These are phyloP conservation scores for Eutrema yunnanense DNA, from an alignment of 345 rosid genomes.

Conservation along the genomic window DNA sequence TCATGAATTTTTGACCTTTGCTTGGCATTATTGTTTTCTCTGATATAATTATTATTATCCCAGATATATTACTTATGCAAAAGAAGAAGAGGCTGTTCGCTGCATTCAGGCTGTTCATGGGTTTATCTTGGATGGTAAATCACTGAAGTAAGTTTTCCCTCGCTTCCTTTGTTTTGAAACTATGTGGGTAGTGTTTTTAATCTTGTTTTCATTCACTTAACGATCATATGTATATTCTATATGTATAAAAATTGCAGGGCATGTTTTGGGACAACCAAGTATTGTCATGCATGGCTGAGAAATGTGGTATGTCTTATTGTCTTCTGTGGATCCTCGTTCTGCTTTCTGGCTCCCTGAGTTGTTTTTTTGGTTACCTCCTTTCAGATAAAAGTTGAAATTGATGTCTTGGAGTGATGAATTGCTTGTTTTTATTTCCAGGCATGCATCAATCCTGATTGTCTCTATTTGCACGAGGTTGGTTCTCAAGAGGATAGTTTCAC, in stretches of 20 bases:
- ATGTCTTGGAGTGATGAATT: conserved; percentile 5
- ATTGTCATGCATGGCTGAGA: conserved; percentile 81
- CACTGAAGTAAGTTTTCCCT: conserved; percentile 46
- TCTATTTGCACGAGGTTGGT: conserved; percentile 71
- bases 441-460: conserved; percentile 66
- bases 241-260: conserved; percentile 38
- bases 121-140: conserved; percentile 59
- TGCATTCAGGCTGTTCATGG: conserved; percentile 75
- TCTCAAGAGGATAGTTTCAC: conserved; percentile 72
- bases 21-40: neutral
- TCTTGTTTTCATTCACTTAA: neutral
- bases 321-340: neutral
- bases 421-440: conserved; percentile 40
- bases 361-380: neutral
- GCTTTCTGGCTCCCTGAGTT: neutral
- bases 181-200: neutral
- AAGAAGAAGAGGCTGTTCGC: conserved; percentile 63
- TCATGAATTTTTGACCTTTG: neutral
- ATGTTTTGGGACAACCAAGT: conserved; percentile 80
- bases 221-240: neutral
- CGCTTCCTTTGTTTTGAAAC: neutral
- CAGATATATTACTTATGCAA: conserved; percentile 58
- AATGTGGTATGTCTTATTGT: conserved; percentile 43
- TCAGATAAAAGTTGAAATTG: neutral
- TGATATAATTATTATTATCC: neutral